Evolutionary conservation across 2,329 filamentous ascomycete species (phyloP).

Genomic region (Fusarium acutatum): DNA sequence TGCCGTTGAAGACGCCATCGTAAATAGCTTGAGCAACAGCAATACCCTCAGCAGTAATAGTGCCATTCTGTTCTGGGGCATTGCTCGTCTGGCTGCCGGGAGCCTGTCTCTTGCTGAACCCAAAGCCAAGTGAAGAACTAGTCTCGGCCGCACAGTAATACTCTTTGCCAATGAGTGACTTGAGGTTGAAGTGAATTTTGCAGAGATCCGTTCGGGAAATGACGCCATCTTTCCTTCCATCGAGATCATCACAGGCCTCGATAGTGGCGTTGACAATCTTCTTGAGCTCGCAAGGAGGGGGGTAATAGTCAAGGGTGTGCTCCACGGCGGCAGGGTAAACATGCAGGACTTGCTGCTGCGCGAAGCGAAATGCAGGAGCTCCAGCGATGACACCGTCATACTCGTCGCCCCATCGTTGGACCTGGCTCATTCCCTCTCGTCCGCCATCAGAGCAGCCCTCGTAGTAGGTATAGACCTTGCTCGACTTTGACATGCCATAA

Average conservation of each 20-base stretch:
- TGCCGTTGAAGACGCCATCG: background rate
- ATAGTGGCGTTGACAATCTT: constrained; percentile 22
- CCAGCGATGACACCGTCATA: constrained; percentile 30
- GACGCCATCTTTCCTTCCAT: background rate
- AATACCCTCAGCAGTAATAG: background rate
- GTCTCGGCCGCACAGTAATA: constrained; percentile 2
- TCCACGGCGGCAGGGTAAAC: background rate
- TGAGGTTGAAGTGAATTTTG: constrained; percentile 1
- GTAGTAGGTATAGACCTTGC: constrained; percentile 60
- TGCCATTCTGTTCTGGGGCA: background rate
- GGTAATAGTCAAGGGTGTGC: background rate
- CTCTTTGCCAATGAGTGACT: background rate
- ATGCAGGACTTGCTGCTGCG: background rate
- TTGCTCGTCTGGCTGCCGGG: background rate
- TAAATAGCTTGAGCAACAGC: background rate
- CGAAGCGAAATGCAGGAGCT: constrained; percentile 36
- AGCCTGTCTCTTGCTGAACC: background rate
- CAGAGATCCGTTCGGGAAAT: constrained; percentile 4
- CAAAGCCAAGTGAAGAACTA: constrained; percentile 1
- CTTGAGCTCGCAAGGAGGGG: background rate
- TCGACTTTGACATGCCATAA: background rate
- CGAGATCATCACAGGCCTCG: constrained; percentile 1
- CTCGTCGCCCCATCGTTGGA: constrained; percentile 28
- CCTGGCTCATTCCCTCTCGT: constrained; percentile 52
- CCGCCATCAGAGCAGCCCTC: constrained; percentile 58